Evolutionary conservation across 73 alveolate species (phyloP).

Genomic region (Tetrahymena thermophila): DNA sequence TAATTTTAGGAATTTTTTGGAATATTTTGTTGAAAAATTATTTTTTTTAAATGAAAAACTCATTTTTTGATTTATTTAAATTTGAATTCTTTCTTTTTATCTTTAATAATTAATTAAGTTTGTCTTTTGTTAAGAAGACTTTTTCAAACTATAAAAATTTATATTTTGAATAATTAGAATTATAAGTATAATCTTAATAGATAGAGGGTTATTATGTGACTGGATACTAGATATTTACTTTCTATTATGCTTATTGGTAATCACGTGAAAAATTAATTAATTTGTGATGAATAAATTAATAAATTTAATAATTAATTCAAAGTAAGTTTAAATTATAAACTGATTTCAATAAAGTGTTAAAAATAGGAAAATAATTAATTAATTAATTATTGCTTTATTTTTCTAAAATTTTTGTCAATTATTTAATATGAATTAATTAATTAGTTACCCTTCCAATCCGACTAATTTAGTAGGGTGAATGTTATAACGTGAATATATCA

Average conservation of each 20-base stretch:
- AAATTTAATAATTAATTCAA: background rate
- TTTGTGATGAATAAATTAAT: background rate
- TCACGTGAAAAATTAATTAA: background rate
- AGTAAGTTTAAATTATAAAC: background rate
- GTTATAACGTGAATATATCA: background rate
- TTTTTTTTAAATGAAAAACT: no score
- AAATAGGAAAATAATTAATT: background rate
- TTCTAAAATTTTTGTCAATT: background rate
- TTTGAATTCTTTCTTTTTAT: no score
- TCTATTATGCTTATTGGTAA: background rate
- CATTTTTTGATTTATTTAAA: no score
- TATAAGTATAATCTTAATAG: background rate
- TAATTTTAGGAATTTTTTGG: no score
- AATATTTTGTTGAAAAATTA: no score
- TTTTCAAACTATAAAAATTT: no score
- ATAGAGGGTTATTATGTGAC: background rate
- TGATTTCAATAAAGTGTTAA: background rate
- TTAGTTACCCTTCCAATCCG: background rate
- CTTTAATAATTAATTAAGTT: no score
- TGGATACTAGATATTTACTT: background rate
- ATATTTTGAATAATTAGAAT: background rate
- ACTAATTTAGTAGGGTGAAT: background rate
- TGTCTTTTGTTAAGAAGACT: no score
- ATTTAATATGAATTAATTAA: background rate
- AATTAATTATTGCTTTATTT: background rate